Percentiles rank a stretch among this genome's conserved stretches.
These are phyloP conservation scores for Chenopodium quinoa DNA, from an alignment of 148 eudicot species.

Conservation along the genomic window DNA sequence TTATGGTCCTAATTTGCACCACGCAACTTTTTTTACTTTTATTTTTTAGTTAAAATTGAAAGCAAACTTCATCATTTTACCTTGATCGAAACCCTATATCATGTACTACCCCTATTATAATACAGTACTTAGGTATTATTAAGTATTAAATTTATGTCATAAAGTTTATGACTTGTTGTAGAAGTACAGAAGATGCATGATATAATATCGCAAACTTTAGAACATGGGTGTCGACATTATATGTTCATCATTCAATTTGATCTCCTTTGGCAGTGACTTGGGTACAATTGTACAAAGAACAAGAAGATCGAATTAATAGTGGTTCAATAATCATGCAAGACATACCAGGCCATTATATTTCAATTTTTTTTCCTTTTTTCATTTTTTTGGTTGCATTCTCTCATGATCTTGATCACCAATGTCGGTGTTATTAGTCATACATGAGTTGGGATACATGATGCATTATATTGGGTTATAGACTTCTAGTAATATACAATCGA, in stretches of 20 bases:
- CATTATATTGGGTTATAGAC: background rate
- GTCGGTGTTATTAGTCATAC: background rate
- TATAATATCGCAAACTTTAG: background rate
- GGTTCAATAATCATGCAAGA: no score
- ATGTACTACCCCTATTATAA: background rate
- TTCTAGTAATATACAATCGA: no score
- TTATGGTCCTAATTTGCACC: background rate
- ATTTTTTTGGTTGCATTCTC: background rate
- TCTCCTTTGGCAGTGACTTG: background rate
- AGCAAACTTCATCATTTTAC: background rate
- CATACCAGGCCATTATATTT: no score
- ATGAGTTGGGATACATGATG: background rate
- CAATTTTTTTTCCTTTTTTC: background rate
- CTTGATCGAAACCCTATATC: background rate
- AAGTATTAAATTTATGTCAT: background rate
- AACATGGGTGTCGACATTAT: conserved; percentile 28
- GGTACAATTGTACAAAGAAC: background rate
- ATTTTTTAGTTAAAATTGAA: no score
- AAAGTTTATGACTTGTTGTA: background rate
- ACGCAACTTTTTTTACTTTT: no score
- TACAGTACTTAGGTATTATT: background rate
- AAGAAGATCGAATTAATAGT: no score
- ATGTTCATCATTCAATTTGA: background rate
- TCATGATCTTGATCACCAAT: background rate
- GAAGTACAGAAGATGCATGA: background rate